Evolutionary conservation across 1,284 basidiomycete species (phyloP).

Genomic region (Cystobasidium sp.): DNA sequence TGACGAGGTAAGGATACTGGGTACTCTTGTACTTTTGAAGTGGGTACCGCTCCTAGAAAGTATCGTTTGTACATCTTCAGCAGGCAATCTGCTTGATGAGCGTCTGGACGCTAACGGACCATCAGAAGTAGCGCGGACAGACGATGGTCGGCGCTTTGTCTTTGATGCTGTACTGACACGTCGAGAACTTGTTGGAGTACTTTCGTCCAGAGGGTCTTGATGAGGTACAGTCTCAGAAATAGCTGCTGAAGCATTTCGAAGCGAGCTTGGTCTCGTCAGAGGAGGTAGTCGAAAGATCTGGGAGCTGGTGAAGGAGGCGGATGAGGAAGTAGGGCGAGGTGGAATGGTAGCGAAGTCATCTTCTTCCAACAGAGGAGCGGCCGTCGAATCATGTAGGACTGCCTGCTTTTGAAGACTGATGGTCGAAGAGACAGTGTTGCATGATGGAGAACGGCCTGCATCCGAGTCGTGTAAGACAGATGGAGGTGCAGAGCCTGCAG

Average conservation of each 20-base stretch:
- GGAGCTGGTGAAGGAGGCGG: too few species aligned
- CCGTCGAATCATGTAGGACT: background rate
- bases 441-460: constrained; percentile 6
- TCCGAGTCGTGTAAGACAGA: constrained; percentile 5
- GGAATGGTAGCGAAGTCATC: too few species aligned
- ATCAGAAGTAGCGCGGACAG: background rate
- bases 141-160: background rate
- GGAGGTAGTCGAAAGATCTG: too few species aligned
- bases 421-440: background rate
- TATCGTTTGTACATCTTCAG: background rate
- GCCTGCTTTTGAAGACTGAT: background rate
- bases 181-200: background rate
- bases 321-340: too few species aligned
- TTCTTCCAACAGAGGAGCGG: too few species aligned
- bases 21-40: too few species aligned
- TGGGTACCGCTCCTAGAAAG: background rate
- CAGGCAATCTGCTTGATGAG: background rate
- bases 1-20: background rate
- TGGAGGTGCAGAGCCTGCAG: constrained; percentile 14
- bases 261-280: too few species aligned
- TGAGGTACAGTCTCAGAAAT: too few species aligned
- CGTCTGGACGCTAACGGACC: background rate
- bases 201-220: too few species aligned
- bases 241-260: too few species aligned
- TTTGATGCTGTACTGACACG: background rate